Evolutionary conservation across 768 basidiomycete genomes (phyloP).

Genomic region (Naganishia onofrii): DNA sequence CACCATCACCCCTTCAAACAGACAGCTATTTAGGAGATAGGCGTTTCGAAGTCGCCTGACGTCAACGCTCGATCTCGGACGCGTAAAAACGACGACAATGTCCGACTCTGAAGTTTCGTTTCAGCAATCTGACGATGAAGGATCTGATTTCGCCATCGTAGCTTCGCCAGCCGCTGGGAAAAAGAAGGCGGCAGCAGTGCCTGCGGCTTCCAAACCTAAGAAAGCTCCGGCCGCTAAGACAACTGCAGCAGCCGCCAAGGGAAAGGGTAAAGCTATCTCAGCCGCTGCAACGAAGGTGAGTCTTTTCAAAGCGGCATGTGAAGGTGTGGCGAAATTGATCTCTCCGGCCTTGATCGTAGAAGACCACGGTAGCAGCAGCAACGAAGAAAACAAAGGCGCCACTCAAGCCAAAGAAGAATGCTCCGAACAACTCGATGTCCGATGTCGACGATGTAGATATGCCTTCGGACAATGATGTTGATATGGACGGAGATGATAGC

Average conservation of each 20-base stretch:
- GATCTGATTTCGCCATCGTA: slow-evolving; percentile 24
- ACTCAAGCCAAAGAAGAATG: slow-evolving; percentile 55
- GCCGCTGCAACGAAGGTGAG: slow-evolving; percentile 43
- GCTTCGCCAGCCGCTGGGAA: slow-evolving; percentile 17
- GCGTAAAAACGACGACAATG: slow-evolving; percentile 5
- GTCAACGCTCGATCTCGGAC: too few relatives aligned
- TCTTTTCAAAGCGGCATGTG: slow-evolving; percentile 4
- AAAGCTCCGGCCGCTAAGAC: slow-evolving; percentile 53
- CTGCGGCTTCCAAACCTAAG: background rate
- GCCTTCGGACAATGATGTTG: slow-evolving; percentile 51
- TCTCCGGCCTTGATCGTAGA: background rate
- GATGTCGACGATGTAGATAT: slow-evolving; percentile 35
- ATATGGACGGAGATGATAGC: slow-evolving; percentile 56
- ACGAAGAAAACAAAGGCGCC: slow-evolving; percentile 62
- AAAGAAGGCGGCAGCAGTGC: slow-evolving; percentile 45
- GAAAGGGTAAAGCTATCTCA: slow-evolving; percentile 54
- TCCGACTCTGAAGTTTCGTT: slow-evolving; percentile 21
- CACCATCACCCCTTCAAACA: background rate
- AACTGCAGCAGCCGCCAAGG: slow-evolving; percentile 55
- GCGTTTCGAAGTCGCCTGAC: too few relatives aligned
- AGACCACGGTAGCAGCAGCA: slow-evolving; percentile 32
- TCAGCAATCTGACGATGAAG: slow-evolving; percentile 23
- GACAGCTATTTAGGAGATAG: background rate
- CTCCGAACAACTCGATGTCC: slow-evolving; percentile 45
- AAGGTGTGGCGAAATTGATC: slow-evolving; percentile 3